Base-by-base conservation (phyloP, 768 basidiomycete genomes). In the Lactarius akahatsu region DNA sequence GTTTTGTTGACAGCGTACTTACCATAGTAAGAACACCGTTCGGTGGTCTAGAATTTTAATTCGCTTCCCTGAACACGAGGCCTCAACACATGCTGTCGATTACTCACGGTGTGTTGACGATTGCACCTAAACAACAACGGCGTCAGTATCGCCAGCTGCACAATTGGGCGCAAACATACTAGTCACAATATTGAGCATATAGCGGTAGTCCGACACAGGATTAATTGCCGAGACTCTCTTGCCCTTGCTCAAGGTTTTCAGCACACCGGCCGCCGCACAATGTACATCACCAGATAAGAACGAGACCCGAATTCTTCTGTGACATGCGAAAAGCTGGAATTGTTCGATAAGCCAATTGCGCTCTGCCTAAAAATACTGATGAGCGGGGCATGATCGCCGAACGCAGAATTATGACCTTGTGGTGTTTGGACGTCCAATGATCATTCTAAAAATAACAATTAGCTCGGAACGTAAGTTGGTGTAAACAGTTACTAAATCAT, bases 271-370 rank as follows among this genome's bases (percentile, higher is more conserved):
- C 1, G 92, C 91, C 0, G 91, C 91, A 71, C 91, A 91, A 73
- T 98, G 96, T 16, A 98, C 96, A 74, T 99, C 96, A 4, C 97
- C 97, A 0, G 89, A 90, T 20, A 98, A 73, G 76, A 96, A 95
- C 0, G 88, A 84, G n/a, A 99, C 81, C 32, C 97, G 85, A 36
- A 90, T 75, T 32, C 82, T 80, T 75, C 85, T 86, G 57, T 77
- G 75, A 54, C 78, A 75, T 0, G 95, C 90, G 68, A 93, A 81
- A 26, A 81, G 78, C 75, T 98, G 96, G 69, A 92, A 81, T 73
- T 89, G 83, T 69, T 87, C 81, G 54, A 98, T 83, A 30, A 98
- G 80, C 87, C 86, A 88, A 75, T 98, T 98, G 62, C 96, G 88
- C 77, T 98, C 97, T 78, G 82, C 82, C 90, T 97, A 77, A 73